These are phyloP conservation scores for Sphaerulina musiva DNA, from an alignment of 2,329 filamentous ascomycete species.

Conservation along the genomic window DNA sequence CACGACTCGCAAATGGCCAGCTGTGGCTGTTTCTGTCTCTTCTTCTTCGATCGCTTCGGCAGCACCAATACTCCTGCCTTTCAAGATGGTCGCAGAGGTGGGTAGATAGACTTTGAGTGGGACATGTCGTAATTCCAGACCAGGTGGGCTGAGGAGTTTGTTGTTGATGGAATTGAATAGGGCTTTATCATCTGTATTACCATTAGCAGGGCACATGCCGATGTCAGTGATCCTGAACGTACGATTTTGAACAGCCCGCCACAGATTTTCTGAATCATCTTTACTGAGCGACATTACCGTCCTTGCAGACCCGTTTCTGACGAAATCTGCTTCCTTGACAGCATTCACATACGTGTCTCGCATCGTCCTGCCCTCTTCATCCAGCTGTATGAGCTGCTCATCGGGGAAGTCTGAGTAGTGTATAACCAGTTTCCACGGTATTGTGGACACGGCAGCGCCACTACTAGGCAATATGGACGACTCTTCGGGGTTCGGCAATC, in stretches of 20 bases:
- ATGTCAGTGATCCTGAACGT: slow-evolving; percentile 26
- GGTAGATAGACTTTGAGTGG: slow-evolving; percentile 82
- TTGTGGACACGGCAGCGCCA: slow-evolving; percentile 14
- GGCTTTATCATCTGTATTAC: slow-evolving; percentile 58
- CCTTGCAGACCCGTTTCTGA: slow-evolving; percentile 80
- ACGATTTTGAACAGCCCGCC: slow-evolving; percentile 72
- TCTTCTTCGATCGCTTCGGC: slow-evolving; percentile 32
- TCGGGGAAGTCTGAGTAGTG: slow-evolving; percentile 55
- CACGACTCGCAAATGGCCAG: slow-evolving; percentile 48
- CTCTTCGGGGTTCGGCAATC: neutral
- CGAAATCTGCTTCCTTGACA: slow-evolving; percentile 75
- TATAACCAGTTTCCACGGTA: slow-evolving; percentile 59
- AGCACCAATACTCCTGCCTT: slow-evolving; percentile 20
- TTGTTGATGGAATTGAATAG: slow-evolving; percentile 68
- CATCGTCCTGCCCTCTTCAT: slow-evolving; percentile 49
- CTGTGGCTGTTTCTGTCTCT: slow-evolving; percentile 16
- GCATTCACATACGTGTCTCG: slow-evolving; percentile 63
- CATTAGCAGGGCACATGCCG: slow-evolving; percentile 3
- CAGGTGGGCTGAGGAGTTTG: slow-evolving; percentile 65
- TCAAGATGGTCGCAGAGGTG: slow-evolving; percentile 36
- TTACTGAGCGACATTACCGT: slow-evolving; percentile 85
- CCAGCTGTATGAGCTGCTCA: slow-evolving; percentile 53
- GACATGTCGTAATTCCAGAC: slow-evolving; percentile 70
- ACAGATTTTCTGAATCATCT: slow-evolving; percentile 73
- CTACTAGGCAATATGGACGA: slow-evolving; percentile 13